A percentile compares a stretch with the other conserved stretches of the same genome.
Evolutionary conservation across 139 green algal genomes (phyloP).

Genomic region (Parachlorella kessleri): DNA sequence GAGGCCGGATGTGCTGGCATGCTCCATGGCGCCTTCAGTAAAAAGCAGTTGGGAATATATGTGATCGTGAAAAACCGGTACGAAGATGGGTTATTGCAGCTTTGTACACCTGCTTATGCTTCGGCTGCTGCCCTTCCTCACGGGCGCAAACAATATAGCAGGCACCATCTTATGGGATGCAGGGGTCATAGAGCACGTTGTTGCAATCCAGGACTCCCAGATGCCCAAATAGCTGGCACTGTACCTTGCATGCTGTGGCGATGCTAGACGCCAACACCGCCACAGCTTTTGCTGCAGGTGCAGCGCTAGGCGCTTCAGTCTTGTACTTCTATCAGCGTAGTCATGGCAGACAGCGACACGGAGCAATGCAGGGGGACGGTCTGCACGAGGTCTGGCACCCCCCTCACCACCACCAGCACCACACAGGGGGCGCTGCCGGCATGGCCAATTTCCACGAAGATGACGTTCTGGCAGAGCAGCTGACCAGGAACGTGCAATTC

Average conservation of each 20-base stretch:
- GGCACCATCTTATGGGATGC: too few species aligned
- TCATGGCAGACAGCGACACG: not conserved
- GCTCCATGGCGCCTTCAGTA: too few species aligned
- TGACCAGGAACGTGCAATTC: conserved; percentile 96
- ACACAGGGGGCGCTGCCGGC: too few species aligned
- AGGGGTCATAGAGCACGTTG: not conserved
- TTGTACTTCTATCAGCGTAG: not conserved
- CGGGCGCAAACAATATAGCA: too few species aligned
- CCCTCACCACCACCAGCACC: not conserved
- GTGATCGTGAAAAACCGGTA: too few species aligned
- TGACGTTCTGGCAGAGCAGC: conserved; percentile 83
- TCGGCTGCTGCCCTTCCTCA: too few species aligned
- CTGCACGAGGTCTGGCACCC: not conserved
- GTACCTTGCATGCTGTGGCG: too few species aligned
- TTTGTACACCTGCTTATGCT: too few species aligned
- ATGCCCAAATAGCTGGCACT: too few species aligned
- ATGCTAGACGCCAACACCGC: not conserved
- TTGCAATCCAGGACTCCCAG: not conserved
- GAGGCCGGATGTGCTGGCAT: too few species aligned
- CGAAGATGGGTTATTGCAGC: too few species aligned
- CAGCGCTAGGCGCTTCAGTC: conserved; percentile 1
- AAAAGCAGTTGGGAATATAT: too few species aligned
- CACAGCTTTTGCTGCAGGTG: conserved; percentile 17
- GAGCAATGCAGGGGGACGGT: not conserved
- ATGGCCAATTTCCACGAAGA: conserved; percentile 53